Conservation (phyloP, 1,284 basidiomycete species). For the Fomitopsis palustris region DNA sequence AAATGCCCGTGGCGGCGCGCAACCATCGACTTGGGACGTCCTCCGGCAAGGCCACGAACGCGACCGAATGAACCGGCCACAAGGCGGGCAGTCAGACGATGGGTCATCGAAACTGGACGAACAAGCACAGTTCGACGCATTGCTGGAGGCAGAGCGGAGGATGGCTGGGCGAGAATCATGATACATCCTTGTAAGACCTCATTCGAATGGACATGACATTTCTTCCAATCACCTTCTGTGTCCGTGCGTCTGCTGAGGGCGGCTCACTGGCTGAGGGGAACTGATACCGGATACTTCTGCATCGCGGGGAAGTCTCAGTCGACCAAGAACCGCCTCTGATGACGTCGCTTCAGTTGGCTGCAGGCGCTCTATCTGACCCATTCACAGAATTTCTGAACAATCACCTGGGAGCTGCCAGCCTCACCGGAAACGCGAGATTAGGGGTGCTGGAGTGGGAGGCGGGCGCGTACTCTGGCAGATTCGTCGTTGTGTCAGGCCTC, state of each 20-base stretch:
- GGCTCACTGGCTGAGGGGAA: no score
- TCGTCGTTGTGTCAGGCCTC: no score
- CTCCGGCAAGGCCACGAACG: slow-evolving; percentile 59
- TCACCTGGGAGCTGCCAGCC: no score
- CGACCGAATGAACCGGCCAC: slow-evolving; percentile 21
- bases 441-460: no score
- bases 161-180: slow-evolving; percentile 17
- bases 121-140: slow-evolving; percentile 55
- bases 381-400: no score
- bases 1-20: slow-evolving; percentile 40
- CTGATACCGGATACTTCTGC: no score
- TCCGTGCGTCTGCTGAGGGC: no score
- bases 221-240: no score
- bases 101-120: slow-evolving; percentile 38
- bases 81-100: slow-evolving; percentile 12
- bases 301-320: no score
- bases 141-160: slow-evolving; percentile 54
- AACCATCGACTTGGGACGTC: slow-evolving; percentile 60
- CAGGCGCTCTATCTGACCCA: no score
- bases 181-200: background rate
- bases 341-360: background rate
- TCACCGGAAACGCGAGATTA: no score
- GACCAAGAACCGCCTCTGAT: background rate
- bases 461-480: no score
- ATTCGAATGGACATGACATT: background rate